Base-by-base conservation (phyloP, 75 land plant genomes). In the Picea glauca region DNA sequence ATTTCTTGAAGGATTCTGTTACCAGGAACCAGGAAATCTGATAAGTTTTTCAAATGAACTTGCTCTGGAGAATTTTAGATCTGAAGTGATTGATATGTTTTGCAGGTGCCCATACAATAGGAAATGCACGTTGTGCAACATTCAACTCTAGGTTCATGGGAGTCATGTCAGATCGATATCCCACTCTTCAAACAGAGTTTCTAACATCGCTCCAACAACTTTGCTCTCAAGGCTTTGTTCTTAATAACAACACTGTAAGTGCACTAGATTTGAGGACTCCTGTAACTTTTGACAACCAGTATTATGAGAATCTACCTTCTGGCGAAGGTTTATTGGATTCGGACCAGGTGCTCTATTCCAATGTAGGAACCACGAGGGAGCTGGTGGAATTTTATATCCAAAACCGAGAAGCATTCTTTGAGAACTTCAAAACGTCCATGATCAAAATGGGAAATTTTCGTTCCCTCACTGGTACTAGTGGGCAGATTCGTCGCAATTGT, bases 91-190 rank as follows among this genome's bases (percentile, higher is more conserved):
- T 18, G n/a, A 20, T 20, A 62, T 62, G 9, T 62, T 20, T 62
- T 62, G 5, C 75, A 92, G 95, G 95, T 1, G 93, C 88, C 3
- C 96, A 93, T 79, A 89, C 96, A 14, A 86, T 93, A 23, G 96
- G 96, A 13, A 88, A 88, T 64, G 96, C 93, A 0, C 82, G 93
- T 46, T 93, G 96, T 85, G 72, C 54, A 50, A 50, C 54, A 7
- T 50, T 50, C 54, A 50, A 8, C 9, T 6, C 54, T 7, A 50
- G 9, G 54, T 1, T 50, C 9, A 50, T 50, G 54, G 54, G 54
- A 50, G 0, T 8, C 54, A 7, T 1, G 9, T 0, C 54, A 50
- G 54, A 8, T 50, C 9, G 54, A 38, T n/a, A n/a, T 38, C 40
- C 40, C 54, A 50, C 54, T 50, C 9, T 50, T 50, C 9, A 50